Conservation (phyloP, 2,329 filamentous ascomycete species). For the Colletotrichum sp. region DNA sequence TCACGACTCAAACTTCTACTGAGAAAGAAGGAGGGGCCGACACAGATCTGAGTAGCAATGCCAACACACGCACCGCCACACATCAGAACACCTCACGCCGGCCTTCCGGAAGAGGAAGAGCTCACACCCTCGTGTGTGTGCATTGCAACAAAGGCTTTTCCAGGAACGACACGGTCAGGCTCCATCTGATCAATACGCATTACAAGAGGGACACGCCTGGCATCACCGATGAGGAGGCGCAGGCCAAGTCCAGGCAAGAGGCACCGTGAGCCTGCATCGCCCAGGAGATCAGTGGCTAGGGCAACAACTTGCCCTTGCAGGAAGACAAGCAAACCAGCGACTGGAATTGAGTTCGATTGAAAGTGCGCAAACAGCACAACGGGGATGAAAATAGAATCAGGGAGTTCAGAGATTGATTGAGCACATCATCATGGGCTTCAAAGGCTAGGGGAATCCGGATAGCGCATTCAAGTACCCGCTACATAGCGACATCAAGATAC, state of each 20-base stretch:
- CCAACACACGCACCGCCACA: neutral
- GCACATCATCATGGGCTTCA: neutral
- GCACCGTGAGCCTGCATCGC: neutral
- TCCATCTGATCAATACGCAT: neutral
- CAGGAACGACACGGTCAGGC: neutral
- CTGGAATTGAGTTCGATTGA: neutral
- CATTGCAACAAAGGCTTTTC: neutral
- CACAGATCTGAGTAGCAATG: neutral
- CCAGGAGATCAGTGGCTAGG: neutral
- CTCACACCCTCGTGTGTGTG: neutral
- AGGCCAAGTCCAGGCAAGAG: neutral
- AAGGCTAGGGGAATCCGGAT: neutral
- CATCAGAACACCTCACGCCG: neutral
- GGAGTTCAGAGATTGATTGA: neutral
- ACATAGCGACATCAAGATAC: neutral
- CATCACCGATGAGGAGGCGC: rapidly evolving
- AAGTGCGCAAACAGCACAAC: neutral
- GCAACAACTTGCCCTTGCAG: neutral
- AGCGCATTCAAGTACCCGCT: neutral
- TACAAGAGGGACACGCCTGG: neutral
- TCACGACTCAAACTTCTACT: neutral
- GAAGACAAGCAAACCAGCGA: neutral
- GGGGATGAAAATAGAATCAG: neutral
- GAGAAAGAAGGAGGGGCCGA: neutral
- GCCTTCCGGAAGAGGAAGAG: neutral